Percentiles rank a stretch among this genome's conserved stretches.
Conservation (phyloP, 129 eudicot genomes). For the Tanacetum coccineum region DNA sequence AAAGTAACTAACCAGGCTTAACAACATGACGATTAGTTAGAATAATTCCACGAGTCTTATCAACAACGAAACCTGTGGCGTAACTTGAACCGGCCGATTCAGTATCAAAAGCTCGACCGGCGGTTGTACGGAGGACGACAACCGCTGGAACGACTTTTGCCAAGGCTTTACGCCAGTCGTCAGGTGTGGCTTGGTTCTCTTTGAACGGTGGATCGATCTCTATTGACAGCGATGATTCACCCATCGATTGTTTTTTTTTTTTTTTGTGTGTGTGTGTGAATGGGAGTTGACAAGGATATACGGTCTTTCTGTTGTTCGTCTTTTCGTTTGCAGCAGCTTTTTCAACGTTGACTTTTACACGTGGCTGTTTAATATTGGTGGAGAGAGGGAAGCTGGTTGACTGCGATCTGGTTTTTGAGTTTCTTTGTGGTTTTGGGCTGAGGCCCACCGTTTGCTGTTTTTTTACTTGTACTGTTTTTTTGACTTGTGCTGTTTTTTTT, state of each 20-base stretch:
- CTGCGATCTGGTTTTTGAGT: no score
- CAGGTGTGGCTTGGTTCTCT: constrained; percentile 76
- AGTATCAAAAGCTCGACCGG: constrained; percentile 91
- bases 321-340: no score
- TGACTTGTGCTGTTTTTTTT: no score
- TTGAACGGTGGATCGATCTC: constrained; percentile 82
- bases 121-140: constrained; percentile 89
- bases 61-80: constrained; percentile 96
- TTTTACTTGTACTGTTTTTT: no score
- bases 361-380: no score
- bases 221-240: constrained; percentile 51
- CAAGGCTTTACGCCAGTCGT: constrained; percentile 91
- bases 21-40: constrained; percentile 96
- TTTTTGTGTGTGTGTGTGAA: neutral
- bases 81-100: constrained; percentile 90
- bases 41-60: constrained; percentile 82
- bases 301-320: no score
- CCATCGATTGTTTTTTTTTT: constrained; percentile 18
- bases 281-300: neutral
- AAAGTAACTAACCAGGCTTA: constrained; percentile 61
- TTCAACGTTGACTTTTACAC: no score
- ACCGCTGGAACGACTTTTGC: constrained; percentile 92
- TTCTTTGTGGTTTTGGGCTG: no score
- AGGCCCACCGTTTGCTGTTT: no score
- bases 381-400: no score